phyloP scores from a whole-genome alignment of 495 filamentous ascomycete species.

The Thozetella sp. region DNA sequence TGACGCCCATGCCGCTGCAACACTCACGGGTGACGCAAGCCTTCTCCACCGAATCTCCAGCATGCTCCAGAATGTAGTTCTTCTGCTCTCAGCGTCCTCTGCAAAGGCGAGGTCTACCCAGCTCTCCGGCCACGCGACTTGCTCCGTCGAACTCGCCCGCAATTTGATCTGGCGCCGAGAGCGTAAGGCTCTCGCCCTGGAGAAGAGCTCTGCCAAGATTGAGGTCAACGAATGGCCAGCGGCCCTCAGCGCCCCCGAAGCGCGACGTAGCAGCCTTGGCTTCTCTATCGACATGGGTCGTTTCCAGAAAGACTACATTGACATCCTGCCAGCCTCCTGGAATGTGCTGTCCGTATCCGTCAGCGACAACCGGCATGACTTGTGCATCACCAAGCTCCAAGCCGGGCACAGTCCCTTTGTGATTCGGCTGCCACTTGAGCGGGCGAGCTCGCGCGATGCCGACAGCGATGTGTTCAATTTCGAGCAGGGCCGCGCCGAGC shows the following conservation, averaged over 20 bases:
- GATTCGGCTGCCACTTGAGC: constrained; percentile 77
- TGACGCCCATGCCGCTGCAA: constrained; percentile 56
- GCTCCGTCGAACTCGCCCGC: constrained; percentile 64
- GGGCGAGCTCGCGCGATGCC: constrained; percentile 78
- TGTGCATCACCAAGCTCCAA: constrained; percentile 79
- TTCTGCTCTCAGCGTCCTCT: constrained; percentile 66
- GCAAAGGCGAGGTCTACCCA: constrained; percentile 38
- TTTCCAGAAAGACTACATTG: constrained; percentile 72
- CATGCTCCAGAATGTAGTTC: constrained; percentile 61
- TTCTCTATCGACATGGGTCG: constrained; percentile 45
- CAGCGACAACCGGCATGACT: constrained; percentile 76
- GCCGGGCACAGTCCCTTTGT: constrained; percentile 76
- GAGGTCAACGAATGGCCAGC: constrained; percentile 28
- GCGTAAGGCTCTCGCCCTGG: constrained; percentile 48
- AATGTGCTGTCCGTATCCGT: constrained; percentile 83
- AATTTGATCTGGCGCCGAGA: constrained; percentile 62
- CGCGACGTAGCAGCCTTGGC: constrained; percentile 33
- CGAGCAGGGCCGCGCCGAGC: constrained; percentile 71
- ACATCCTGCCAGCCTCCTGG: constrained; percentile 83
- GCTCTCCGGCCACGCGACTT: constrained; percentile 61
- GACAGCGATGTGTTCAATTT: constrained; percentile 86
- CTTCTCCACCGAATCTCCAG: constrained; percentile 60
- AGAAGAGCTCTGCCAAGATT: constrained; percentile 27
- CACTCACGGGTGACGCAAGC: constrained; percentile 40
- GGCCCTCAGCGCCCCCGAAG: constrained; percentile 14